Percentiles rank a stretch among this genome's conserved stretches.
Conservation (phyloP, 2,329 filamentous ascomycete genomes). For the Cryphonectria carpinicola region DNA sequence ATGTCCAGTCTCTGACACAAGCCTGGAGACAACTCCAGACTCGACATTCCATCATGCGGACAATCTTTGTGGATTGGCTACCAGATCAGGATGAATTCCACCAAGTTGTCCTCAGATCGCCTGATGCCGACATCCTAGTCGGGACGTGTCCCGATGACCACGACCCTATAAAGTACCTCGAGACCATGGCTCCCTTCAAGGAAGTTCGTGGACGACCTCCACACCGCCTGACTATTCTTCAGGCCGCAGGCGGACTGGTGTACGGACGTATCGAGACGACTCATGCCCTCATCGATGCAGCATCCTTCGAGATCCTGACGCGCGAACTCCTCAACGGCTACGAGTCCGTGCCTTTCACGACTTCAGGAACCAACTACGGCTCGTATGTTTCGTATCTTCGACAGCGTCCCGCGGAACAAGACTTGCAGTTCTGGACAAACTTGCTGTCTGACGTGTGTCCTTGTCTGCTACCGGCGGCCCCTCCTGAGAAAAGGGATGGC, state of each 20-base stretch:
- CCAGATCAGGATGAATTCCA: constrained; percentile 35
- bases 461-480: constrained; percentile 36
- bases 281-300: constrained; percentile 41
- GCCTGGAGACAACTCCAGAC: constrained; percentile 35
- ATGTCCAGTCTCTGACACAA: constrained; percentile 18
- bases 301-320: constrained; percentile 38
- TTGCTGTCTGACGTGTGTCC: constrained; percentile 35
- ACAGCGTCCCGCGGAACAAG: constrained; percentile 29
- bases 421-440: constrained; percentile 35
- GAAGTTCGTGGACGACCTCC: background rate
- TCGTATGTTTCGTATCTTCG: constrained; percentile 32
- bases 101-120: constrained; percentile 37
- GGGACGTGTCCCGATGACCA: constrained; percentile 8
- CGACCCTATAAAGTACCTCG: background rate
- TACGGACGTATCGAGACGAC: constrained; percentile 40
- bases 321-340: constrained; percentile 37
- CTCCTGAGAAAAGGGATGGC: constrained; percentile 19
- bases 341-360: background rate
- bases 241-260: background rate
- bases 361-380: constrained; percentile 25
- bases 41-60: constrained; percentile 39
- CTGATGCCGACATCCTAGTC: constrained; percentile 20
- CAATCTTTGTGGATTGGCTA: constrained; percentile 39
- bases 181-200: background rate
- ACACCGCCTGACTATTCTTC: background rate